Percentiles rank a stretch among this genome's conserved stretches.
Conservation (phyloP, 108 stramenopile species). For the Aurantiochytrium sp. region DNA sequence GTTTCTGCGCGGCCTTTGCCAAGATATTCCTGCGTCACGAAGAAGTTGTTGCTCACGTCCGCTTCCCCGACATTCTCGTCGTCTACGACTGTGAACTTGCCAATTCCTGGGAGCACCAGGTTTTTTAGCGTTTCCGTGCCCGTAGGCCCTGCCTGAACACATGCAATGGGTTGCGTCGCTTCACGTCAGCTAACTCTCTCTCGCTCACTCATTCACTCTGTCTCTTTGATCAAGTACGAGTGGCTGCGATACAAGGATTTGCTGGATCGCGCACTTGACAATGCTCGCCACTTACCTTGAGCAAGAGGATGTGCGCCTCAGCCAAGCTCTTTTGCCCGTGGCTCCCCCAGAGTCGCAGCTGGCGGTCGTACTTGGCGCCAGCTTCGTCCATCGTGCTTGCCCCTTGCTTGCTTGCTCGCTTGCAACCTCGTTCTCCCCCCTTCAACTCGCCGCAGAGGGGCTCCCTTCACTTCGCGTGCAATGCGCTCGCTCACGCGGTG, state of each 20-base stretch:
- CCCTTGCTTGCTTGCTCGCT: too few species aligned
- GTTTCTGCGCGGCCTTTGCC: neutral
- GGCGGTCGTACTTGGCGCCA: conserved; percentile 88
- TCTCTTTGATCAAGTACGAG: neutral
- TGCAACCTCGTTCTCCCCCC: too few species aligned
- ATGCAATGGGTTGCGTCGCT: conserved; percentile 34
- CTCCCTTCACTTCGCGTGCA: too few species aligned
- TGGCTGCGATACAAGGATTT: too few species aligned
- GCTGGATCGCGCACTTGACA: neutral
- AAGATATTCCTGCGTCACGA: conserved; percentile 30
- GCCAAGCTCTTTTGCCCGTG: conserved; percentile 67
- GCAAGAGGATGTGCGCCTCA: conserved; percentile 57
- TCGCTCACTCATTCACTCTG: too few species aligned
- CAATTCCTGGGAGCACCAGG: conserved; percentile 93
- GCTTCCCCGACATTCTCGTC: conserved; percentile 40
- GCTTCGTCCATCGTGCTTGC: neutral
- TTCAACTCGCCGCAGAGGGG: too few species aligned
- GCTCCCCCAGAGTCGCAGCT: conserved; percentile 96
- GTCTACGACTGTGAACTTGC: conserved; percentile 78
- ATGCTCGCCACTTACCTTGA: neutral
- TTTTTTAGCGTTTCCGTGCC: conserved; percentile 97
- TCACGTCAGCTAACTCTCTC: neutral
- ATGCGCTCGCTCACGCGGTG: too few species aligned
- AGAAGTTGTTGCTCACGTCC: conserved; percentile 62
- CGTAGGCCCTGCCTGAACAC: conserved; percentile 63